Evolutionary conservation across 2,329 filamentous ascomycete genomes (phyloP).

Genomic region (Phaeosphaeriaceae sp.): DNA sequence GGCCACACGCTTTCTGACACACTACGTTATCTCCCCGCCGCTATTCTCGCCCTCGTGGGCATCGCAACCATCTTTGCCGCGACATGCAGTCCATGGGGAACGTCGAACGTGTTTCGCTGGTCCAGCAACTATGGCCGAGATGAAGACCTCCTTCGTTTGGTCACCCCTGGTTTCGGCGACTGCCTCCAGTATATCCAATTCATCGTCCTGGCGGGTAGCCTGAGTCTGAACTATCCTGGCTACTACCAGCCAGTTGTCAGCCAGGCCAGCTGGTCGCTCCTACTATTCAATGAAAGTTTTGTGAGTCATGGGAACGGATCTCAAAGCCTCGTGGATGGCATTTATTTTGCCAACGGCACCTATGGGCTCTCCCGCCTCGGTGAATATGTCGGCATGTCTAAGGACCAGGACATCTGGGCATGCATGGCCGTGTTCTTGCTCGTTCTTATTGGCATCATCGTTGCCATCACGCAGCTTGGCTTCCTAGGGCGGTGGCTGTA

Average conservation of each 20-base stretch:
- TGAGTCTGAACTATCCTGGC: conserved; percentile 88
- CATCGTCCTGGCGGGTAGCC: conserved; percentile 81
- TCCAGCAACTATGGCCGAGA: conserved; percentile 98
- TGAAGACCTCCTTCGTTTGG: conserved; percentile 85
- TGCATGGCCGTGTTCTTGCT: conserved; percentile 92
- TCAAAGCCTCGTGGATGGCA: conserved; percentile 76
- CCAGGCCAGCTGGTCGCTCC: conserved; percentile 83
- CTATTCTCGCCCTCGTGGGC: conserved; percentile 80
- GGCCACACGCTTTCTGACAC: conserved; percentile 72
- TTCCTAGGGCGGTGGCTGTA: conserved; percentile 81
- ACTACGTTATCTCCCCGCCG: conserved; percentile 77
- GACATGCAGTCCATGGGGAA: conserved; percentile 93
- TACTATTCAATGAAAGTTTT: conserved; percentile 94
- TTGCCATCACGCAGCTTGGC: conserved; percentile 75
- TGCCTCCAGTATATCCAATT: conserved; percentile 98
- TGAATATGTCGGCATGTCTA: conserved; percentile 81
- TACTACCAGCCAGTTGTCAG: conserved; percentile 93
- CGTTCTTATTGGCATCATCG: conserved; percentile 72
- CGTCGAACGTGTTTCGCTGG: conserved; percentile 89
- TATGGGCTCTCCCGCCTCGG: conserved; percentile 82
- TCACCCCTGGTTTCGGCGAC: conserved; percentile 95
- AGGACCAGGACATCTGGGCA: conserved; percentile 84
- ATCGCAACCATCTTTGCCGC: conserved; percentile 83
- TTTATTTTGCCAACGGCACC: conserved; percentile 80
- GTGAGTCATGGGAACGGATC: conserved; percentile 72